Conservation (phyloP, 1,284 basidiomycete genomes). For the Sanghuangporus weigelae region DNA sequence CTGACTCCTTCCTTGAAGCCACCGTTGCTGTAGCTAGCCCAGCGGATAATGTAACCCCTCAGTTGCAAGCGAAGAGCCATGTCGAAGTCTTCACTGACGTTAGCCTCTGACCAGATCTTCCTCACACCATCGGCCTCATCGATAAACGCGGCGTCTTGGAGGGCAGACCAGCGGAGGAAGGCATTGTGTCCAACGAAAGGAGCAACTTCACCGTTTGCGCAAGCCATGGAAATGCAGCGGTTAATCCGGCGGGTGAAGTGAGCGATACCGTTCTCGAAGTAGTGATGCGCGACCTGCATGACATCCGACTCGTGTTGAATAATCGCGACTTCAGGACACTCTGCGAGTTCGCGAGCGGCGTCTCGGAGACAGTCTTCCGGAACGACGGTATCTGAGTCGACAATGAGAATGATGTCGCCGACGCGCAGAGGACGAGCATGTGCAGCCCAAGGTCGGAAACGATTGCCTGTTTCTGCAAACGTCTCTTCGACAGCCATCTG, state of each 20-base stretch:
- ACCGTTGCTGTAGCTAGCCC: slow-evolving; percentile 78
- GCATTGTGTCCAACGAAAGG: slow-evolving; percentile 89
- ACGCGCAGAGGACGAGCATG: slow-evolving; percentile 54
- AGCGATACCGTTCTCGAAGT: slow-evolving; percentile 83
- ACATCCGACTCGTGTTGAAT: slow-evolving; percentile 83
- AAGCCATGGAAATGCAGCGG: slow-evolving; percentile 68
- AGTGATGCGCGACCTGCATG: slow-evolving; percentile 83
- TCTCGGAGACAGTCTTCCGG: slow-evolving; percentile 84
- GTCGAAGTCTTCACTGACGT: slow-evolving; percentile 83
- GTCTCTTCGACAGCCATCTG: slow-evolving; percentile 64
- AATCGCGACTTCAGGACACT: slow-evolving; percentile 76
- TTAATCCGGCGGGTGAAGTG: slow-evolving; percentile 82
- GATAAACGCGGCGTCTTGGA: slow-evolving; percentile 74
- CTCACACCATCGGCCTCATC: slow-evolving; percentile 58
- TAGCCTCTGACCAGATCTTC: slow-evolving; percentile 81
- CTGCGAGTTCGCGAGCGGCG: slow-evolving; percentile 74
- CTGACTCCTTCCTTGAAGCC: slow-evolving; percentile 89
- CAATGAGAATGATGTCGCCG: slow-evolving; percentile 63
- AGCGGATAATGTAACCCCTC: slow-evolving; percentile 71
- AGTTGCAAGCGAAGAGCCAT: slow-evolving; percentile 63
- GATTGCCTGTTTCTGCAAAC: slow-evolving; percentile 48
- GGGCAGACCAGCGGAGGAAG: slow-evolving; percentile 78
- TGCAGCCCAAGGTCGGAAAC: slow-evolving; percentile 59
- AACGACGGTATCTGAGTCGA: slow-evolving; percentile 83
- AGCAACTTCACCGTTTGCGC: slow-evolving; percentile 75